phyloP scores from a whole-genome alignment of 176 grass and related monocot genomes.

The Hyparrhenia diplandra region DNA sequence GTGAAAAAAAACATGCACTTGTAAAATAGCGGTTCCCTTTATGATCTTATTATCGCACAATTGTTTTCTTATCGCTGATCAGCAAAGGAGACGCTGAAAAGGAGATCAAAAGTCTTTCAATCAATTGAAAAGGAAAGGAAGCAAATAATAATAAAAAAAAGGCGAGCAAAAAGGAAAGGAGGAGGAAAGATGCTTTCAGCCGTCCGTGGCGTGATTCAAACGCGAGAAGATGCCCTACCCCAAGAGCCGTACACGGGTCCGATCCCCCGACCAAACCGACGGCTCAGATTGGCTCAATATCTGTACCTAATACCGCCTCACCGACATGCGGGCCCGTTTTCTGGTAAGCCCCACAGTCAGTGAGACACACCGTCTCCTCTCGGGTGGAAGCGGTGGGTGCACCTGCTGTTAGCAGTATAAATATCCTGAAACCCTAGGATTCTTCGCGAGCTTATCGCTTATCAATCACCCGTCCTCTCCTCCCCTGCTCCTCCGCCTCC shows the following conservation, averaged over 20 bases:
- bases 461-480: constrained; percentile 3
- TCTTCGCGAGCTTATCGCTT: constrained; percentile 46
- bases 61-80: constrained; percentile 38
- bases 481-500: neutral
- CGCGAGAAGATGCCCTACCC: constrained; percentile 35
- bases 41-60: neutral
- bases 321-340: neutral
- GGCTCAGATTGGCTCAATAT: neutral
- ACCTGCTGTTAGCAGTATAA: constrained; percentile 16
- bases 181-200: constrained; percentile 30
- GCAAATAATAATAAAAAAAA: neutral
- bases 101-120: neutral
- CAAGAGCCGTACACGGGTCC: constrained; percentile 31
- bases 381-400: neutral
- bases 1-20: too few relatives aligned
- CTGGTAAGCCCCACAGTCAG: fast-evolving
- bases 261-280: neutral
- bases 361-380: fast-evolving
- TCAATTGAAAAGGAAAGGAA: neutral
- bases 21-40: too few relatives aligned
- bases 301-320: fast-evolving
- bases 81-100: neutral
- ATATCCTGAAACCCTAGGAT: constrained; percentile 27
- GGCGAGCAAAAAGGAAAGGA: neutral
- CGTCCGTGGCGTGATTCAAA: constrained; percentile 45